Conservation (phyloP, 2,329 filamentous ascomycete genomes). For the Beauveria brongniartii region DNA sequence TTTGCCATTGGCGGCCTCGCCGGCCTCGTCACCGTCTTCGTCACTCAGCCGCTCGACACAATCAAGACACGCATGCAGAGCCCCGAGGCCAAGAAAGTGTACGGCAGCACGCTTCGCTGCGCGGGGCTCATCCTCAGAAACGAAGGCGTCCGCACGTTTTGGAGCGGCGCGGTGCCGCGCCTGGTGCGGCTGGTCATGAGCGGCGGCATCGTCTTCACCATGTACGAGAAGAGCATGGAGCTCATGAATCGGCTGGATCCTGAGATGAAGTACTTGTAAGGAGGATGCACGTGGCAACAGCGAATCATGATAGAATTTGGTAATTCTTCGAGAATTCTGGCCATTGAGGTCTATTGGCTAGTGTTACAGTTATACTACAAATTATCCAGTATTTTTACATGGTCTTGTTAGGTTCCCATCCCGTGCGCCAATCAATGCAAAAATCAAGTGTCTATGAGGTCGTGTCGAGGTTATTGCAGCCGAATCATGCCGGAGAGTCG, state of each 20-base stretch:
- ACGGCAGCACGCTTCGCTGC: conserved; percentile 83
- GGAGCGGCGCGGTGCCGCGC: conserved; percentile 85
- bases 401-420: not conserved
- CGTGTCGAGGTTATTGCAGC: conserved; percentile 33
- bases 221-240: conserved; percentile 97
- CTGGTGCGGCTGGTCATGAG: conserved; percentile 80
- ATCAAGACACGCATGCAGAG: conserved; percentile 98
- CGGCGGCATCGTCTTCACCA: conserved; percentile 95
- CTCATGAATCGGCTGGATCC: conserved; percentile 74
- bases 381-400: conserved; percentile 3
- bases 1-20: conserved; percentile 87
- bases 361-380: conserved; percentile 11
- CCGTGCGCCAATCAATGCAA: conserved; percentile 6
- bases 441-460: not conserved
- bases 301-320: not conserved
- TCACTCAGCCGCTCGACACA: conserved; percentile 72
- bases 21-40: conserved; percentile 82
- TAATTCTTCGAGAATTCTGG: not conserved
- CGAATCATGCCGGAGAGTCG: conserved; percentile 52
- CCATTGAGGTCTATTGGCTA: not conserved
- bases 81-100: conserved; percentile 70
- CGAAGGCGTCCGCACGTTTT: conserved; percentile 83
- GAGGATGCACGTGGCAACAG: not conserved
- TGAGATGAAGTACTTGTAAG: conserved; percentile 69
- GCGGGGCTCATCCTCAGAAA: conserved; percentile 76